phyloP scores from a whole-genome alignment of 2,329 filamentous ascomycete genomes.

The Exophiala lecanii-corni region DNA sequence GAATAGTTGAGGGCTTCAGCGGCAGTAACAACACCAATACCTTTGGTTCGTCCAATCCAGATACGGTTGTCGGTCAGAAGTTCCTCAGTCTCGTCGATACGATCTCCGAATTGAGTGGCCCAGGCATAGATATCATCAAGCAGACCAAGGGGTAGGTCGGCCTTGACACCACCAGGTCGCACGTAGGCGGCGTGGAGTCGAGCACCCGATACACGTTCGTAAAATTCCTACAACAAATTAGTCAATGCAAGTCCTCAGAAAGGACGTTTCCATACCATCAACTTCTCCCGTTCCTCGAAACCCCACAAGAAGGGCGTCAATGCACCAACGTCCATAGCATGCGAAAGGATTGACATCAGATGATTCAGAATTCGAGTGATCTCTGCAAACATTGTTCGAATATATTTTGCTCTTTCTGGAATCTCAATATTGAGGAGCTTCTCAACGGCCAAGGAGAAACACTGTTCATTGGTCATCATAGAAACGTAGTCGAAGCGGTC shows the following conservation, averaged over 20 bases:
- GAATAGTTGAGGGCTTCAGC: constrained; percentile 94
- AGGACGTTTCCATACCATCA: constrained; percentile 70
- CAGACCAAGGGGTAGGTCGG: constrained; percentile 88
- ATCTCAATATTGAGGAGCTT: constrained; percentile 97
- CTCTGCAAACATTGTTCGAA: constrained; percentile 91
- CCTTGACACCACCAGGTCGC: constrained; percentile 90
- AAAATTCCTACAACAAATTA: constrained; percentile 72
- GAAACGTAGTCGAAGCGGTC: constrained; percentile 98
- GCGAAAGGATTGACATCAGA: constrained; percentile 93
- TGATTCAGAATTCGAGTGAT: constrained; percentile 94
- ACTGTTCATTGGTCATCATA: constrained; percentile 99
- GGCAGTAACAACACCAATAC: constrained; percentile 84
- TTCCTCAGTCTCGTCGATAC: constrained; percentile 97
- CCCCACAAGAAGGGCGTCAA: constrained; percentile 98
- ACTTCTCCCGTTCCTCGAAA: constrained; percentile 98
- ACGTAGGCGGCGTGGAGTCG: constrained; percentile 97
- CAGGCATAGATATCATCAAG: constrained; percentile 99
- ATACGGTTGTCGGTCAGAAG: constrained; percentile 99
- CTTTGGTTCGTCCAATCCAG: constrained; percentile 91
- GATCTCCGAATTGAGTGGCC: constrained; percentile 98
- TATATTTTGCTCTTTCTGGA: constrained; percentile 92
- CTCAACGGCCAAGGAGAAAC: constrained; percentile 90
- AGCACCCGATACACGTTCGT: constrained; percentile 96
- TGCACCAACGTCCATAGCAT: constrained; percentile 98
- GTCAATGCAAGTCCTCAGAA: not conserved